phyloP scores from a whole-genome alignment of 192 early-diverging fungal genomes.

The Umbelopsis ramanniana region DNA sequence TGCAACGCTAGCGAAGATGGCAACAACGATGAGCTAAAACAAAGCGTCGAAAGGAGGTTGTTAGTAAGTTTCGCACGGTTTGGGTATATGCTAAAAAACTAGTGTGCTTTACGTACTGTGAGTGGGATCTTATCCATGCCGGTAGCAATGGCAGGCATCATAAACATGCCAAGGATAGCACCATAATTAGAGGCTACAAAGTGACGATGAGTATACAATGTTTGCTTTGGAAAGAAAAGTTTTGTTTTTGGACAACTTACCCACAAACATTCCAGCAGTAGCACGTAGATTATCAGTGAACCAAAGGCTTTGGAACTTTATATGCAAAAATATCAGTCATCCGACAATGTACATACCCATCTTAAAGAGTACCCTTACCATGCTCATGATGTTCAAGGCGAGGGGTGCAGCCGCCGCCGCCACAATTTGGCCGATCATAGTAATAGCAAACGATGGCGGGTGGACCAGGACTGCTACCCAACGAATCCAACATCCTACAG shows the following conservation, averaged over 20 bases:
- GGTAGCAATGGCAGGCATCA: slow-evolving; percentile 32
- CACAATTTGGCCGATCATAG: slow-evolving; percentile 34
- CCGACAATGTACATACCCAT: neutral
- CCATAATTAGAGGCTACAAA: slow-evolving; percentile 37
- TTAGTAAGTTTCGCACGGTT: neutral
- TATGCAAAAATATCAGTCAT: neutral
- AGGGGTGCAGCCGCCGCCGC: slow-evolving; percentile 33
- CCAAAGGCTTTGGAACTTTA: slow-evolving; percentile 30
- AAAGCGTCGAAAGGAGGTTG: neutral
- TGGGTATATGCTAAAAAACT: neutral
- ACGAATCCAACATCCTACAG: slow-evolving; percentile 36
- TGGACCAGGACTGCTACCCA: slow-evolving; percentile 31
- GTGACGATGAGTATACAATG: neutral
- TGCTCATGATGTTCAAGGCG: slow-evolving; percentile 37
- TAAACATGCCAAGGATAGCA: slow-evolving; percentile 36
- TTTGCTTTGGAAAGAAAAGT: neutral
- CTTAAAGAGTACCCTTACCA: slow-evolving; percentile 19
- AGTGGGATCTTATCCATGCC: slow-evolving; percentile 27
- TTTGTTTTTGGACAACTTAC: neutral
- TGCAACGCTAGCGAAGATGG: slow-evolving; percentile 16
- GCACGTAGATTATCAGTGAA: slow-evolving; percentile 21
- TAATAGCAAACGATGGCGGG: slow-evolving; percentile 32
- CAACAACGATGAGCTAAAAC: slow-evolving; percentile 25
- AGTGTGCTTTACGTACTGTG: slow-evolving; percentile 23
- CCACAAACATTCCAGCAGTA: slow-evolving; percentile 26